Evolutionary conservation across 2,329 filamentous ascomycete genomes (phyloP).

Genomic region (Colletotrichum godetiae): DNA sequence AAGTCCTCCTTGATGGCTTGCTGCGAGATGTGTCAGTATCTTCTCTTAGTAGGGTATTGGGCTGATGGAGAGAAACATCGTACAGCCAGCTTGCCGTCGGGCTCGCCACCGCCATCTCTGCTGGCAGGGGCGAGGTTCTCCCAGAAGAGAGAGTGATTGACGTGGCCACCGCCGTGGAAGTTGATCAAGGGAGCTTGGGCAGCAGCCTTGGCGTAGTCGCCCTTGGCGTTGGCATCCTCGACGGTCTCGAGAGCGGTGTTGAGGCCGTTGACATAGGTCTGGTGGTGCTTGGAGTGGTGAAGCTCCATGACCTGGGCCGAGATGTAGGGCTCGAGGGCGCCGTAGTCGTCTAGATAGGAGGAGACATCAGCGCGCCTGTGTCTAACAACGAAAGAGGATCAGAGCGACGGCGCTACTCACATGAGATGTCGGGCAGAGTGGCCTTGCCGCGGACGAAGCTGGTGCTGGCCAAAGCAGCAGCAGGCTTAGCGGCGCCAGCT

Average conservation of each 20-base stretch:
- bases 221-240: slow-evolving; percentile 71
- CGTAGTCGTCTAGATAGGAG: slow-evolving; percentile 82
- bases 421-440: slow-evolving; percentile 88
- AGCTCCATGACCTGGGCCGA: slow-evolving; percentile 96
- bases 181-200: slow-evolving; percentile 69
- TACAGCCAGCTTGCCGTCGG: slow-evolving; percentile 70
- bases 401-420: slow-evolving; percentile 48
- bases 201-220: slow-evolving; percentile 64
- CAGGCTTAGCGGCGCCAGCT: slow-evolving; percentile 69
- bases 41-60: slow-evolving; percentile 17
- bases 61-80: slow-evolving; percentile 6
- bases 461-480: slow-evolving; percentile 75
- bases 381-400: background rate
- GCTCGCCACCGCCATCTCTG: slow-evolving; percentile 71
- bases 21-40: slow-evolving; percentile 41
- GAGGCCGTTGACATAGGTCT: slow-evolving; percentile 91
- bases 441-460: slow-evolving; percentile 89
- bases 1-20: slow-evolving; percentile 74
- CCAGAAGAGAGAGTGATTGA: slow-evolving; percentile 92
- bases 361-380: background rate
- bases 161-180: slow-evolving; percentile 87
- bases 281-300: slow-evolving; percentile 94
- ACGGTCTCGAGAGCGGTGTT: slow-evolving; percentile 83
- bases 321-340: slow-evolving; percentile 86
- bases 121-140: slow-evolving; percentile 78